Evolutionary conservation across 2,329 filamentous ascomycete genomes (phyloP), one percentile per base, ranked within the genome.

Genomic region (Emmonsiellopsis sp.): DNA sequence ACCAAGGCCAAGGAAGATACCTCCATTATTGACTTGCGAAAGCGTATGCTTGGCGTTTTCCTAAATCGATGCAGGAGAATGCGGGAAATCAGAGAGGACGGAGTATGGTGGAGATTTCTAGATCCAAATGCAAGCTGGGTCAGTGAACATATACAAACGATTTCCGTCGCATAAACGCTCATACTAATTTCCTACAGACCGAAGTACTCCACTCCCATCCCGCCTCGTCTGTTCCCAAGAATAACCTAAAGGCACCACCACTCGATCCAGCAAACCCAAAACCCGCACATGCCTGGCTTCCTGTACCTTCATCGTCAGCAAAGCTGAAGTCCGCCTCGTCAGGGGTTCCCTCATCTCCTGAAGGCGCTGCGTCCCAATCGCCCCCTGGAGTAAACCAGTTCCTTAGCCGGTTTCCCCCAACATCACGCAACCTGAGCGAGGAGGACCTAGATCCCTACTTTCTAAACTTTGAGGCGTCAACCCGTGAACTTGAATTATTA

Each of bases 111-210:
- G 91, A 86, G 90, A 60, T 98, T 98, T 66, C 78, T 98, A 36
- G 93, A 98, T 67, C 93, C 94, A 9, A 97, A 98, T 68, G 91
- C 92, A 27, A 97, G 93, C 81, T 98, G 93, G 93, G 90, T 95
- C 82, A 56, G 76, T 66, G 17, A 6, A 32, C 17, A 17, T 7
- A 9, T 40, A 34, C 5, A 8, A 40, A 13, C 7, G 27, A 36
- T 6, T 17, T 6, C n/a, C 37, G 14, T 17, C 33, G 3, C 59
- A 33, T 14, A 32, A 8, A 32, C 21, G 31, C 10, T 44, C 46
- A 40, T 53, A 37, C 14, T 53, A 21, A 34, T 31, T 34, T 8
- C 8, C 31, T 53, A 32, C 57, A 95, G 91, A 94, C 82, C 66
- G 93, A 98, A 71, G 91, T 98, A n/a, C 74, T 98, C 6, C 85